Base-by-base conservation (phyloP, 2,329 filamentous ascomycete genomes). In the Venturia carpophila region DNA sequence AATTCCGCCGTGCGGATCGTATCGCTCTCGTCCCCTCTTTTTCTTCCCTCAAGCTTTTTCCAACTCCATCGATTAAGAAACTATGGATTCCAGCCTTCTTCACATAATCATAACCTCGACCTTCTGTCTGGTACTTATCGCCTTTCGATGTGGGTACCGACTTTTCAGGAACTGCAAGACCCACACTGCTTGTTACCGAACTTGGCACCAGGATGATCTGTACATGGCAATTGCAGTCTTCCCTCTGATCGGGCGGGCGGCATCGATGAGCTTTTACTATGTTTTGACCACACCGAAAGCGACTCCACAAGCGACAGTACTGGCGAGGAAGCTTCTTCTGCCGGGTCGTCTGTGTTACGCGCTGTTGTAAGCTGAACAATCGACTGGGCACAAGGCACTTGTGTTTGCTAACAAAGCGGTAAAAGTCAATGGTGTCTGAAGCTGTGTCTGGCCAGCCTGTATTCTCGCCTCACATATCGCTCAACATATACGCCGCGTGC, bases 131-230 rank as follows among this genome's bases (percentile, higher is more conserved):
- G 9, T 39, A 3, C 56, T 60, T 19, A 60, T 60, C 17, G 1
- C 21, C 27, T 60, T 60, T 37, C 56, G 56, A 42, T 60, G 56
- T 24, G 56, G 56, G 10, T 60, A 60, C 17, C 56, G 56, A 30
- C 10, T 60, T 3, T 30, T 60, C n/a, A 37, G 56, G 19, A 37
- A 42, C 5, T 60, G 56, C 56, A 60, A 60, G 27, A 10, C 39
- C 13, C 56, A 60, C 56, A 60, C 39, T 21, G 5, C 30, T 60
- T 60, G 56, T 42, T 27, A 60, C 39, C 56, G 56, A 60, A 60
- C n/a, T n/a, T 60, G 56, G 56, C 56, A 60, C 37, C 27, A 60
- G 13, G 56, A 60, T 60, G 56, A 60, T 17, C 39, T 60, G 11
- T 60, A 42, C 19, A 60, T 60, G 56, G 56, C 56, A 10, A 15